Evolutionary conservation across 2,329 filamentous ascomycete species (phyloP), one percentile per base, ranked within the genome.

Genomic region (Fusarium pilosicola): DNA sequence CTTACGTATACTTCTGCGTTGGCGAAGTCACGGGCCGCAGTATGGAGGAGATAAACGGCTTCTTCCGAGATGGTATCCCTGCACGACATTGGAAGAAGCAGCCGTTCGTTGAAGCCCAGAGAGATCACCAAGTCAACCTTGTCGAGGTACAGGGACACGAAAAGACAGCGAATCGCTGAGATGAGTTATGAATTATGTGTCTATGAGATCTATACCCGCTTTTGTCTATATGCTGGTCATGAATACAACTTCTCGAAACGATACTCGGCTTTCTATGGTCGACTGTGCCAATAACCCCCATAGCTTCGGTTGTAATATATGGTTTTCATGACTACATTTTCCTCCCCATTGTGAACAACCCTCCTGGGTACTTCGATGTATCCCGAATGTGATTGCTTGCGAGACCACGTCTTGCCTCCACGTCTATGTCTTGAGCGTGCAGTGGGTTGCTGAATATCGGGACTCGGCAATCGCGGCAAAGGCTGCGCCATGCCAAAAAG

Each of bases 1-100:
- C 80, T 3, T 85, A 84, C 60, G 80, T 84, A 2, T 83, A 79
- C 34, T 82, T 82, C 56, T 83, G 81, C 30, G 81, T 82, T 0
- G 79, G 80, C 1, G 80, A 81, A 52, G 77, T 78, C 6, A 79
- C 67, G 6, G 79, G 79, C 0, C 73, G 79, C 1, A 77, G 71
- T 42, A 80, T 80, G 2, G 76, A 79, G 46, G 79, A 80, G 34
- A 79, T 80, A 12, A 78, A 80, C 1, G 73, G 76, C 15, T 78
- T 78, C 68, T 78, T 78, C 36, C 48, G 74, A 14, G 74, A 79
- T 22, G 76, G 77, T 1, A 75, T 80, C 32, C 73, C 77, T 30
- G 79, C 78, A 12, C 70, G 71, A 7, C 60, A 74, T 13, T 80
- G 79, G 79, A 79, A 71, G 52, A 55, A 66, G 38, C 77, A 79